Conservation (phyloP, 441 rosid genomes). For the Oxalis stricta region DNA sequence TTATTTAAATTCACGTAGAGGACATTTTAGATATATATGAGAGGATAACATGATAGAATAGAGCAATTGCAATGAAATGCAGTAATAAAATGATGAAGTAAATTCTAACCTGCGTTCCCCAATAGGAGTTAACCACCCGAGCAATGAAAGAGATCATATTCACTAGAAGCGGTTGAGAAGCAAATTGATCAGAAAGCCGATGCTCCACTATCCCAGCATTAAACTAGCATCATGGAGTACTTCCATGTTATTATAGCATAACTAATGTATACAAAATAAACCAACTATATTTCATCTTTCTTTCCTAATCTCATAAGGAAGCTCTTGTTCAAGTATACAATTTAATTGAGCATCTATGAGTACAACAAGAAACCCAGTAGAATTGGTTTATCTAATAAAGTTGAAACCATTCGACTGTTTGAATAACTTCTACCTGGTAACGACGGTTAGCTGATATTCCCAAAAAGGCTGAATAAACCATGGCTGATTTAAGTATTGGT, state of each 20-base stretch:
- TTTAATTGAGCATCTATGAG: neutral
- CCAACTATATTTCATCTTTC: too few species aligned
- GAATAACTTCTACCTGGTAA: slow-evolving; percentile 50
- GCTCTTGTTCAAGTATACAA: neutral
- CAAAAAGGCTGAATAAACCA: slow-evolving; percentile 61
- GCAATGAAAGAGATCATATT: slow-evolving; percentile 61
- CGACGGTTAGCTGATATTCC: slow-evolving; percentile 89
- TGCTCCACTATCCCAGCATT: slow-evolving; percentile 92
- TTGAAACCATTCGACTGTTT: slow-evolving; percentile 2
- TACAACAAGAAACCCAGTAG: neutral
- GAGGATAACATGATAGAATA: neutral
- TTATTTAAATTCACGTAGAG: slow-evolving; percentile 8
- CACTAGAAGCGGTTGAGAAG: slow-evolving; percentile 66
- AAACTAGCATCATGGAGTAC: slow-evolving; percentile 39
- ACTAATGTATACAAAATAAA: too few species aligned
- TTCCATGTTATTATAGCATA: neutral
- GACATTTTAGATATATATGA: neutral
- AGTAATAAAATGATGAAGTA: neutral
- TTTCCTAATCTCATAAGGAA: neutral
- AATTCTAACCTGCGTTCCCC: slow-evolving; percentile 87
- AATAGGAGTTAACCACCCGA: slow-evolving; percentile 70
- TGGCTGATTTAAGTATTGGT: slow-evolving; percentile 79
- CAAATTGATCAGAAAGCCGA: slow-evolving; percentile 62
- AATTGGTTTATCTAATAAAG: neutral
- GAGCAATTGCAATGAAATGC: neutral